phyloP scores from a whole-genome alignment of 2,329 filamentous ascomycete species.

The Boeremia exigua region DNA sequence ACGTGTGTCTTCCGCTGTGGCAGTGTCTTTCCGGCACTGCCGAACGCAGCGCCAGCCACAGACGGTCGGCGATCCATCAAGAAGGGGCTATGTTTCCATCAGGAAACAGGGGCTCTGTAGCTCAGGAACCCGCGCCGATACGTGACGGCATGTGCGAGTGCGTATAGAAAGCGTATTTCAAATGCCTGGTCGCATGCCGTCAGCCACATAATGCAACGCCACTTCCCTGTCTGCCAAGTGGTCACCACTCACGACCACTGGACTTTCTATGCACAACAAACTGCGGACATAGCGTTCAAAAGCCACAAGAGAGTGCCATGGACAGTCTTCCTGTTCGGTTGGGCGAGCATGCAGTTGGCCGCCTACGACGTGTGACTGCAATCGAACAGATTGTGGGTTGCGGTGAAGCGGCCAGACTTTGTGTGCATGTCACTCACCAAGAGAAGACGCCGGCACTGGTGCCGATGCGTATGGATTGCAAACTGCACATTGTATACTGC shows the following conservation, averaged over 20 bases:
- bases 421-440: no score
- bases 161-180: conserved; percentile 7
- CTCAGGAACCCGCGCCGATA: conserved; percentile 3
- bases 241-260: not conserved
- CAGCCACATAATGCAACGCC: conserved; percentile 25
- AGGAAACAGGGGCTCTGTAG: not conserved
- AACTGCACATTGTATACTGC: no score
- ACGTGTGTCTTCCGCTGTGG: conserved; percentile 30
- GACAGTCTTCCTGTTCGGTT: no score
- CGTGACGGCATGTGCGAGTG: conserved; percentile 21
- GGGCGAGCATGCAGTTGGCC: no score
- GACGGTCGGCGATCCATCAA: conserved; percentile 7
- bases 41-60: conserved; percentile 22
- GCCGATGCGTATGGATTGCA: no score
- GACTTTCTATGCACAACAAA: no score
- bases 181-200: not conserved
- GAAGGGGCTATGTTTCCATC: conserved; percentile 9
- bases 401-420: no score
- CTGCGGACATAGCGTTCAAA: no score
- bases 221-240: conserved; percentile 11
- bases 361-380: no score
- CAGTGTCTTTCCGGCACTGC: conserved; percentile 36
- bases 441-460: no score
- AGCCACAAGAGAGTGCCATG: no score
- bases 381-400: no score